A percentile compares a stretch with the other conserved stretches of the same genome.
These are phyloP conservation scores for Cyclotella choctawhatcheeana DNA, from an alignment of 108 stramenopile genomes.

Conservation along the genomic window DNA sequence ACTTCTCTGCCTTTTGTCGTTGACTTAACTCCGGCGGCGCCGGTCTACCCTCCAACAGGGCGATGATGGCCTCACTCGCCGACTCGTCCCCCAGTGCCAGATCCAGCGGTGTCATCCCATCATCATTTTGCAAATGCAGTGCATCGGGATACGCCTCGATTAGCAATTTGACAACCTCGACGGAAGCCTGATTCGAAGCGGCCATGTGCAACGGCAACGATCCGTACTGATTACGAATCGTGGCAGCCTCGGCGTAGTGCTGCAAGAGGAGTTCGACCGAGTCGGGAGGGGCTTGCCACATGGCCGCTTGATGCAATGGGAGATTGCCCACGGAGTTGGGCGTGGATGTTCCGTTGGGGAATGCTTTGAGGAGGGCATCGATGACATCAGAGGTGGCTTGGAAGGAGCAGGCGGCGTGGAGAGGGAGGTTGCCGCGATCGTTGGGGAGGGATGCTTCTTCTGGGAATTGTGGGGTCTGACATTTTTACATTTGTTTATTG, in stretches of 20 bases:
- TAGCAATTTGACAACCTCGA: conserved; percentile 77
- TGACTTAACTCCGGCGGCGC: conserved; percentile 83
- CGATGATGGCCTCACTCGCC: conserved; percentile 75
- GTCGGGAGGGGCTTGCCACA: conserved; percentile 87
- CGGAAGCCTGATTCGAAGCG: conserved; percentile 76
- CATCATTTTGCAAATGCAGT: conserved; percentile 86
- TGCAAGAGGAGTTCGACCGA: conserved; percentile 74
- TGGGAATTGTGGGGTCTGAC: conserved; percentile 81
- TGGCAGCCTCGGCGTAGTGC: conserved; percentile 82
- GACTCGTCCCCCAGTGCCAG: conserved; percentile 77
- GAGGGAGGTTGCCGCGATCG: conserved; percentile 89
- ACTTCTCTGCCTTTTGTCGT: conserved; percentile 84
- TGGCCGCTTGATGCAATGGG: conserved; percentile 88
- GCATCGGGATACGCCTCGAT: conserved; percentile 90
- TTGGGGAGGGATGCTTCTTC: conserved; percentile 87
- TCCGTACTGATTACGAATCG: conserved; percentile 87
- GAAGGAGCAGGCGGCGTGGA: conserved; percentile 88
- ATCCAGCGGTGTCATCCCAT: conserved; percentile 92
- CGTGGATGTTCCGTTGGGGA: conserved; percentile 77
- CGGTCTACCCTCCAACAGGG: conserved; percentile 86
- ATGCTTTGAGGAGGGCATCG: conserved; percentile 76
- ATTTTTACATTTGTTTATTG: neutral
- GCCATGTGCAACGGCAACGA: conserved; percentile 89
- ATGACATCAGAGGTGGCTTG: conserved; percentile 86
- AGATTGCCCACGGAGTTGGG: conserved; percentile 86